Evolutionary conservation across 352 stramenopile species (phyloP).

Genomic region (Globisporangium polare): DNA sequence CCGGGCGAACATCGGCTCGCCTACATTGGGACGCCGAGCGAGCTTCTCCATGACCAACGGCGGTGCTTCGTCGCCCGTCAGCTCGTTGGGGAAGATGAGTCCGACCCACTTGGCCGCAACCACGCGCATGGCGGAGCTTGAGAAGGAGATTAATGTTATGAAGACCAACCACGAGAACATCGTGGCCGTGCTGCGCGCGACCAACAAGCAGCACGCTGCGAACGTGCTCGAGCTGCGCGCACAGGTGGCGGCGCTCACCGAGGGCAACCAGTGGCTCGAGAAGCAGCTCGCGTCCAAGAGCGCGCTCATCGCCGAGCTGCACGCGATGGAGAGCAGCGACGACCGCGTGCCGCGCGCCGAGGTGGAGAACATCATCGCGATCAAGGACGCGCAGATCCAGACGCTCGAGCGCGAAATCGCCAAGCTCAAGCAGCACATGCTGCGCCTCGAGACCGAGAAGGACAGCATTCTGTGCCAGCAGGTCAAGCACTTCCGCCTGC

Average conservation of each 20-base stretch:
- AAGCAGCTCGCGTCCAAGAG: constrained; percentile 55
- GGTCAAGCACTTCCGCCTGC: constrained; percentile 33
- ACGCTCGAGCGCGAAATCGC: constrained; percentile 53
- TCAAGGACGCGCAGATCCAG: constrained; percentile 57
- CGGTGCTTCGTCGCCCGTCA: neutral
- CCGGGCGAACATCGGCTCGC: constrained; percentile 29
- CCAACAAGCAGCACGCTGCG: constrained; percentile 63
- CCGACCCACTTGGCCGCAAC: constrained; percentile 6
- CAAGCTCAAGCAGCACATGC: constrained; percentile 37
- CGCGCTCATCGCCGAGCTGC: constrained; percentile 47
- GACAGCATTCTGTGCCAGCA: constrained; percentile 58
- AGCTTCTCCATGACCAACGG: constrained; percentile 17
- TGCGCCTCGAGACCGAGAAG: constrained; percentile 43
- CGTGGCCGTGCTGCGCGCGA: constrained; percentile 56
- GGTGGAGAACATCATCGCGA: constrained; percentile 40
- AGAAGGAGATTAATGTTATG: constrained; percentile 58
- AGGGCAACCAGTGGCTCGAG: constrained; percentile 59
- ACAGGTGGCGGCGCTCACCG: constrained; percentile 53
- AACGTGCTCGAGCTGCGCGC: constrained; percentile 64
- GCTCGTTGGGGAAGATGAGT: neutral
- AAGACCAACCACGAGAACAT: constrained; percentile 70
- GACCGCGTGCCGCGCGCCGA: constrained; percentile 30
- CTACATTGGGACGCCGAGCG: constrained; percentile 28
- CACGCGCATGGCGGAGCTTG: constrained; percentile 44
- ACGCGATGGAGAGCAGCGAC: constrained; percentile 32